Conservation (phyloP, 768 basidiomycete species). For the Boletus insuetus region DNA sequence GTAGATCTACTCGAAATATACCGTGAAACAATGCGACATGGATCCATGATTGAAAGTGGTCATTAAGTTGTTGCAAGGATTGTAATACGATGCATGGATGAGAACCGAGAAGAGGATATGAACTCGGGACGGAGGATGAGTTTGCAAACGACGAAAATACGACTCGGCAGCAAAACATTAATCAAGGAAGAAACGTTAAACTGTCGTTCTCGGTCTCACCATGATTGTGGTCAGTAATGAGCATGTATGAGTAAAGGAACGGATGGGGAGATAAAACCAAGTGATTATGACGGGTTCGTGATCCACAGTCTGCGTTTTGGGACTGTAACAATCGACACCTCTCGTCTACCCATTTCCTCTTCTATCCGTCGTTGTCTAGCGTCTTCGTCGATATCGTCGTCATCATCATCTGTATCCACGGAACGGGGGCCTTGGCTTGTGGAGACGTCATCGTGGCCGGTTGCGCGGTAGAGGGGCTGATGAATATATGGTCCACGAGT, state of each 20-base stretch:
- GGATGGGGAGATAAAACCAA: not conserved
- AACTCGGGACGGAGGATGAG: not conserved
- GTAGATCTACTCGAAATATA: slow-evolving; percentile 38
- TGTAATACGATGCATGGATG: slow-evolving; percentile 26
- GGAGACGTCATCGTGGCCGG: slow-evolving; percentile 43
- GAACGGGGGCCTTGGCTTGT: slow-evolving; percentile 43
- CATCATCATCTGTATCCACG: slow-evolving; percentile 55
- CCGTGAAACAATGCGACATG: slow-evolving; percentile 33
- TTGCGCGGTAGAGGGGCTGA: slow-evolving; percentile 57
- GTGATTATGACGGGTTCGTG: slow-evolving; percentile 55
- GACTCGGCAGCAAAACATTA: slow-evolving; percentile 14
- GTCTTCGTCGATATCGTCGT: slow-evolving; percentile 75
- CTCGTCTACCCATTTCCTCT: slow-evolving; percentile 76
- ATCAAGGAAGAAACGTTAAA: slow-evolving; percentile 6
- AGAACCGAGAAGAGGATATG: not conserved
- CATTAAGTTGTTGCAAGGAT: slow-evolving; percentile 24
- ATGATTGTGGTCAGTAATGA: slow-evolving; percentile 23
- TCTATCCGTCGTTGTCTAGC: slow-evolving; percentile 72
- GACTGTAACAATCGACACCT: slow-evolving; percentile 77
- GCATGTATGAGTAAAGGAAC: slow-evolving; percentile 11
- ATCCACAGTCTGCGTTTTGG: slow-evolving; percentile 76
- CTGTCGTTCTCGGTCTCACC: slow-evolving; percentile 11
- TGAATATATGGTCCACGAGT: slow-evolving; percentile 62
- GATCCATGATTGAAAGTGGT: slow-evolving; percentile 29
- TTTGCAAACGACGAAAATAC: slow-evolving; percentile 14